Evolutionary conservation across 75 land plant genomes (phyloP), one percentile per base, ranked within the genome.

Genomic region (Selaginella tamariscina): DNA sequence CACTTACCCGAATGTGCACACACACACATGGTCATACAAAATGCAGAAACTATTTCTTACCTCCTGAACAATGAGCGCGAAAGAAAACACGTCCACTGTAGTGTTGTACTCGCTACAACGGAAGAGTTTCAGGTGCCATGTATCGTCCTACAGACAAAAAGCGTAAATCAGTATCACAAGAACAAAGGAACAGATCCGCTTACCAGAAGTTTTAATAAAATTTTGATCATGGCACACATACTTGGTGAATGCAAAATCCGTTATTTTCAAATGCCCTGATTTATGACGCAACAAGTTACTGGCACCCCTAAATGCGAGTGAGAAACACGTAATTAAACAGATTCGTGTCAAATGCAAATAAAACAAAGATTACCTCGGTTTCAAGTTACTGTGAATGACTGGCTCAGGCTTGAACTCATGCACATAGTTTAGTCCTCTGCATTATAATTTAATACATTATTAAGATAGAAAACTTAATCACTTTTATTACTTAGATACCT

Each of bases 391-490:
- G 64, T 85, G 87, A 55, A 82, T 75, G 28, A 85, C 72, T 26
- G 84, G 70, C 56, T 72, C 68, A 30, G 84, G 87, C 67, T 77
- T 82, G 32, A 81, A 77, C 66, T 84, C 71, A 44, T 85, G 87
- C 60, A 85, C 76, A 62, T 82, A 85, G 54, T 82, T 85, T 81
- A 85, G 71, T 23, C 87, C 87, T 67, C 87, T 85, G 82, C 75
- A 73, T 30, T 49, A 62, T 20, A 18, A 30, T 32, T 27, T 1
- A 31, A 30, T 39, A 39, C n/a, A n/a, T n/a, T n/a, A n/a, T n/a
- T 39, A 39, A 39, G 49, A 39, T 8, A 57, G 62, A 57, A 57
- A 57, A 57, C 21, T n/a, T 21, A 21, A 57, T 21, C 21, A 39
- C 20, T 65, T 22, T 5, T 15, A 18, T 18, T 29, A 33, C 29